Evolutionary conservation across 2,329 filamentous ascomycete species (phyloP), one percentile per base, ranked within the genome.

Genomic region (Anthostomella pinea): DNA sequence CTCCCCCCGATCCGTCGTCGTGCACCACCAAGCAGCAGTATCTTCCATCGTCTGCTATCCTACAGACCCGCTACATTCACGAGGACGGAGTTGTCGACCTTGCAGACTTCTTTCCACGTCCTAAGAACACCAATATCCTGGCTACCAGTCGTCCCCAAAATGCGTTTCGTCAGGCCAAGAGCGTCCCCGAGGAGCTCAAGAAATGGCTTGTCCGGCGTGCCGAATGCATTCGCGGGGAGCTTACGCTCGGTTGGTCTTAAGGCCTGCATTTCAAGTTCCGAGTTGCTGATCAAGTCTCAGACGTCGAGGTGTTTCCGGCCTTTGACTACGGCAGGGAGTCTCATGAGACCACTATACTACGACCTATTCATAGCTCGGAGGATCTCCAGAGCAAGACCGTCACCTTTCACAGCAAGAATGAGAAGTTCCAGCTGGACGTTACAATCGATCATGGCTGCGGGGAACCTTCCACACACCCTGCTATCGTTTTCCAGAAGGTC

Each of bases 1-100:
- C 73, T n/a, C 73, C 78, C 15, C 69, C 72, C 3, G 48, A 64
- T 2, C 59, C 68, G 8, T 57, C 73, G 17, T 65, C 65, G 6
- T 80, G 72, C 51, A 86, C 83, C 3, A 87, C 79, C 22, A 89
- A 89, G 59, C 85, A 89, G 62, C 80, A 85, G 54, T 89, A 89
- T 52, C 70, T 88, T 2, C 83, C 84, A 0, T 84, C 80, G 8
- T 83, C 81, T 30, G 87, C 85, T 51, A 82, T 89, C 41, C 67
- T 89, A 3, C 81, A 87, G 58, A 89, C 85, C 1, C 73, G 84
- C n/a, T 88, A 84, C 58, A 83, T 87, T 46, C 77, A 83, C 45
- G 85, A 89, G 49, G 77, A 84, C 38, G 85, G 85, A 1, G 85
- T 87, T 1, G 76, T 85, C 8, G 83, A 85, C 37, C 58, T 89